Conservation (phyloP, 2,329 filamentous ascomycete genomes). For the Fusarium penzigii region DNA sequence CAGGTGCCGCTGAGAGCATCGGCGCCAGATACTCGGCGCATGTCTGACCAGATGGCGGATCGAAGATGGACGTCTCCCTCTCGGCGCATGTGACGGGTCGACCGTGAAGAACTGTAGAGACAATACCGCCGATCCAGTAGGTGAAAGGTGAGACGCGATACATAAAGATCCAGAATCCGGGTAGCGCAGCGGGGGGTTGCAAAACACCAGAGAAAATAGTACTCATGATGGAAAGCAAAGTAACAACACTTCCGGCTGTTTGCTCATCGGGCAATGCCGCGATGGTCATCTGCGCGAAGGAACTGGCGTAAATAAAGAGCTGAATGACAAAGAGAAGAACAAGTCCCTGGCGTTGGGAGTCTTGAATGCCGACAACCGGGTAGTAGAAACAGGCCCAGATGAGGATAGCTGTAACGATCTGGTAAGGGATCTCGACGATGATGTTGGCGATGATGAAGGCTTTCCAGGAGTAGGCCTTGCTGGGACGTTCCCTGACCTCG, state of each 20-base stretch:
- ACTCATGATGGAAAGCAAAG: slow-evolving; percentile 58
- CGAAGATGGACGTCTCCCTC: slow-evolving; percentile 63
- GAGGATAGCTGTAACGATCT: slow-evolving; percentile 63
- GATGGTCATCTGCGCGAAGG: slow-evolving; percentile 75
- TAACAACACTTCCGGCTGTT: slow-evolving; percentile 65
- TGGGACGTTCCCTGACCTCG: slow-evolving; percentile 74
- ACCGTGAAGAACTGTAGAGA: slow-evolving; percentile 63
- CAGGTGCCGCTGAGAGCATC: slow-evolving; percentile 52
- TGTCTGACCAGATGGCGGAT: slow-evolving; percentile 61
- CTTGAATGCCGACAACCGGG: slow-evolving; percentile 52
- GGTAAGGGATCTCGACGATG: slow-evolving; percentile 71
- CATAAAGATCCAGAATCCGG: slow-evolving; percentile 79
- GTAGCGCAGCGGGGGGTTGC: slow-evolving; percentile 57
- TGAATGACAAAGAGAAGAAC: slow-evolving; percentile 65
- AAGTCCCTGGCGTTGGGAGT: slow-evolving; percentile 59
- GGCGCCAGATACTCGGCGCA: slow-evolving; percentile 64
- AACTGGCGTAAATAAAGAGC: slow-evolving; percentile 70
- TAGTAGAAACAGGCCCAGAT: slow-evolving; percentile 71
- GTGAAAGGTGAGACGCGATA: slow-evolving; percentile 66
- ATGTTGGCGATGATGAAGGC: slow-evolving; percentile 73
- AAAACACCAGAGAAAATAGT: slow-evolving; percentile 67
- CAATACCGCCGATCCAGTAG: slow-evolving; percentile 68
- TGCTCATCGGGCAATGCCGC: slow-evolving; percentile 69
- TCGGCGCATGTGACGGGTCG: slow-evolving; percentile 53
- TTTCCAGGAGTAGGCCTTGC: slow-evolving; percentile 74